phyloP scores from a whole-genome alignment of 2,329 filamentous ascomycete genomes.

The Verticillium zaregamsianum region DNA sequence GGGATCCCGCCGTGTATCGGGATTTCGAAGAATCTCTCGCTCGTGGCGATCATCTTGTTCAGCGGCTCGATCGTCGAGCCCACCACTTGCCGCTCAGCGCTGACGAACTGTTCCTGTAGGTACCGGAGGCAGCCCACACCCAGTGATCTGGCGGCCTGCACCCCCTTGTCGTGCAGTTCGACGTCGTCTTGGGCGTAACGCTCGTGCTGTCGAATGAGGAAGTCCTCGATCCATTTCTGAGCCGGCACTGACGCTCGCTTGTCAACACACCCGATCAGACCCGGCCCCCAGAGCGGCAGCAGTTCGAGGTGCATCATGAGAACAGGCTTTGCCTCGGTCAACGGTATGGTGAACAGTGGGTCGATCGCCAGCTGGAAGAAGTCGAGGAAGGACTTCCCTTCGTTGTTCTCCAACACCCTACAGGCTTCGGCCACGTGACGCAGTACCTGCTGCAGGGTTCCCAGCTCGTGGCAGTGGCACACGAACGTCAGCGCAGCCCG shows the following conservation, averaged over 20 bases:
- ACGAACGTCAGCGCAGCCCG: constrained; percentile 54
- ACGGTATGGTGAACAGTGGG: constrained; percentile 17
- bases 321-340: neutral
- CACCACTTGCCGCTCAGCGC: constrained; percentile 34
- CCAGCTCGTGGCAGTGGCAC: constrained; percentile 28
- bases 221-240: neutral
- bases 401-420: constrained; percentile 37
- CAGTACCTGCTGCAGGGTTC: constrained; percentile 33
- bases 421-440: constrained; percentile 40
- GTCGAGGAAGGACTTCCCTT: constrained; percentile 44
- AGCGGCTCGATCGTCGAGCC: constrained; percentile 37
- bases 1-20: neutral
- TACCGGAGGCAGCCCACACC: constrained; percentile 41
- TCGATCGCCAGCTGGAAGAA: constrained; percentile 30
- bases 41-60: constrained; percentile 36
- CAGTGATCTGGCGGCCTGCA: constrained; percentile 32
- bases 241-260: neutral
- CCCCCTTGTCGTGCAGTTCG: constrained; percentile 22
- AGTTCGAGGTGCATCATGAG: neutral
- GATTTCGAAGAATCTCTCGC: constrained; percentile 31
- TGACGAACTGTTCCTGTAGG: constrained; percentile 42
- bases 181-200: constrained; percentile 26
- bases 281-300: constrained; percentile 43
- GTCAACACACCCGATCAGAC: constrained; percentile 39
- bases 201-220: neutral